phyloP scores from a whole-genome alignment of 441 rosid genomes.

The Mallotus japonicus region DNA sequence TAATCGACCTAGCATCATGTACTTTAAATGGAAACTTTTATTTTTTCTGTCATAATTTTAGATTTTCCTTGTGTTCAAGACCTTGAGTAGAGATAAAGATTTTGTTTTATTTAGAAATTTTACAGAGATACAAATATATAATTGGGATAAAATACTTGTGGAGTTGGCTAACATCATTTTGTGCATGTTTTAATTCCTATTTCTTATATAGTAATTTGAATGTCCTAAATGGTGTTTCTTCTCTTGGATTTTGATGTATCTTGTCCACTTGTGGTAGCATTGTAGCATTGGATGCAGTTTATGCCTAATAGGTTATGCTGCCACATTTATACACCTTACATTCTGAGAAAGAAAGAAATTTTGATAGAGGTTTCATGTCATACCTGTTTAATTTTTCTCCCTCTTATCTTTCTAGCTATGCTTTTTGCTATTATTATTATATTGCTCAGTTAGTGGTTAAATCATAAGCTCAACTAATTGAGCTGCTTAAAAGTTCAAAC shows the following conservation, averaged over 20 bases:
- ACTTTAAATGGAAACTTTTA: not conserved
- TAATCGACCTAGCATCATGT: not conserved
- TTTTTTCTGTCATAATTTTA: not conserved
- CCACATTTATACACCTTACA: not conserved
- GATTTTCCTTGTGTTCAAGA: not conserved
- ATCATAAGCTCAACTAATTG: not conserved
- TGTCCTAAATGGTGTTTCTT: not conserved
- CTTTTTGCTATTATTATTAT: not conserved
- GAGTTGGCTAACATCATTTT: not conserved
- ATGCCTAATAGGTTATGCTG: conserved; percentile 1
- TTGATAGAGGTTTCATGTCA: not conserved
- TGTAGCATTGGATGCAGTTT: not conserved
- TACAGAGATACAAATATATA: not conserved
- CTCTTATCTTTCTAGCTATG: not conserved
- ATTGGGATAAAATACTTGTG: not conserved
- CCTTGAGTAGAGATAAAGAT: not conserved
- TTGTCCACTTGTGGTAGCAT: not conserved
- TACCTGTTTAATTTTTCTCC: not conserved
- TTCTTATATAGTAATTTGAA: not conserved
- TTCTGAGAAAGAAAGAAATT: not conserved
- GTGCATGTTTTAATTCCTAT: not conserved
- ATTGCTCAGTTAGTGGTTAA: not conserved
- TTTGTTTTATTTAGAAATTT: not conserved
- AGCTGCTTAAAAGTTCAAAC: not conserved
- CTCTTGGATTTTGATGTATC: not conserved